phyloP scores from a whole-genome alignment of 805 yeast species.

The Starmerella etchellsii region DNA sequence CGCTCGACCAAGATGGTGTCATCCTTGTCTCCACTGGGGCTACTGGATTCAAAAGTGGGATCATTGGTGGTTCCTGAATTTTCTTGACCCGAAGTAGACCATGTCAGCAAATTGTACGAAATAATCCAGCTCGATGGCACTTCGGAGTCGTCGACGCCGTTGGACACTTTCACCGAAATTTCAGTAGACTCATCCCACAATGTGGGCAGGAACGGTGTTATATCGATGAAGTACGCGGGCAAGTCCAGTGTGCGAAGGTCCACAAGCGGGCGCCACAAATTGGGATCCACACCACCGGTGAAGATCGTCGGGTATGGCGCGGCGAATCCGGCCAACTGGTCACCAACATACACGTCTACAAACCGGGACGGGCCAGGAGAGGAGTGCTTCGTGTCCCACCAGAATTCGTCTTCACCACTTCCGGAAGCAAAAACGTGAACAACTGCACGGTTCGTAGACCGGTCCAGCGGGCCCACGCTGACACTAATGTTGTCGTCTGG shows the following conservation, averaged over 20 bases:
- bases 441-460: conserved; percentile 30
- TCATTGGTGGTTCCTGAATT: conserved; percentile 13
- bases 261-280: conserved; percentile 71
- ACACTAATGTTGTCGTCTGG: conserved; percentile 15
- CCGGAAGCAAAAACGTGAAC: conserved; percentile 57
- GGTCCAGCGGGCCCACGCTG: conserved; percentile 13
- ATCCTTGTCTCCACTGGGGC: neutral
- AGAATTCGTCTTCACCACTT: conserved; percentile 69
- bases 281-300: conserved; percentile 73
- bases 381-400: conserved; percentile 40
- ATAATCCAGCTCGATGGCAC: conserved; percentile 26
- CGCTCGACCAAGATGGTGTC: conserved; percentile 5
- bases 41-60: conserved; percentile 2
- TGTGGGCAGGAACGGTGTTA: conserved; percentile 57
- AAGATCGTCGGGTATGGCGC: conserved; percentile 63
- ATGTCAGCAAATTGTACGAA: conserved; percentile 24
- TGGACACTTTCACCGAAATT: conserved; percentile 41
- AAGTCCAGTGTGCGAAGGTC: conserved; percentile 63
- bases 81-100: conserved; percentile 21
- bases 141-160: conserved; percentile 17
- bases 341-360: conserved; percentile 50
- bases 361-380: conserved; percentile 32
- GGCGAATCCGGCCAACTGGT: conserved; percentile 43
- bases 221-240: conserved; percentile 53
- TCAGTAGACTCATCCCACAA: conserved; percentile 44